A percentile compares a stretch with the other conserved stretches of the same genome.
phyloP scores from a whole-genome alignment of 176 grass and related monocot species.

The Ensete glaucum region DNA sequence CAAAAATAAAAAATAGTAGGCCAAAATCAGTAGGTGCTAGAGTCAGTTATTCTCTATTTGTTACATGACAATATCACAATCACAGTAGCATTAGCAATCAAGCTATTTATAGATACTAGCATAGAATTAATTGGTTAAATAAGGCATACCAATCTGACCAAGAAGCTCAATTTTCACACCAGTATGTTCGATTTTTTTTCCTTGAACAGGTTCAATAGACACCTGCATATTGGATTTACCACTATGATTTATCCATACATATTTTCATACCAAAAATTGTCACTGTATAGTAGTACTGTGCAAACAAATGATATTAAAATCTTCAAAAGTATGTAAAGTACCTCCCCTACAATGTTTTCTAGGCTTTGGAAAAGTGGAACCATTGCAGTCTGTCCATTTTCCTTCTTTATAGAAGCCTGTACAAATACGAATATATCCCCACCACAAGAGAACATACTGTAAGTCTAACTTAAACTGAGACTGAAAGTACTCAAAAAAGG shows the following conservation, averaged over 20 bases:
- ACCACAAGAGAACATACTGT: neutral
- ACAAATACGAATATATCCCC: conserved; percentile 3
- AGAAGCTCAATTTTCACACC: conserved; percentile 86
- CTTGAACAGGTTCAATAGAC: conserved; percentile 61
- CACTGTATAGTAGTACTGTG: neutral
- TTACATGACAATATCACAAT: neutral
- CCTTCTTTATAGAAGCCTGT: conserved; percentile 66
- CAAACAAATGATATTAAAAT: neutral
- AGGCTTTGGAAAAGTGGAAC: conserved; percentile 76
- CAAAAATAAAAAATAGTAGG: too few relatives aligned
- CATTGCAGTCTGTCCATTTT: conserved; percentile 56
- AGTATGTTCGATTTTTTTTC: conserved; percentile 78
- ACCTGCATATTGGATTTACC: conserved; percentile 35
- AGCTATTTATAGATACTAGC: conserved; percentile 4
- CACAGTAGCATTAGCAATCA: neutral
- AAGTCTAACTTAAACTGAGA: too few relatives aligned
- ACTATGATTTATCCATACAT: neutral
- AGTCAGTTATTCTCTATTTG: too few relatives aligned
- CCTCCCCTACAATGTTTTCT: conserved; percentile 65
- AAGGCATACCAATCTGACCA: conserved; percentile 67
- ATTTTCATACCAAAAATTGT: neutral
- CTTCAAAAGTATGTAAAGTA: conserved; percentile 15
- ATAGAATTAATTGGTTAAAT: neutral
- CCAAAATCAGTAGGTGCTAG: too few relatives aligned
- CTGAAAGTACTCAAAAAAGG: neutral